A percentile compares a stretch with the other conserved stretches of the same genome.
phyloP scores from a whole-genome alignment of 1,139 yeast species.

The Scheffersomyces lignicola region DNA sequence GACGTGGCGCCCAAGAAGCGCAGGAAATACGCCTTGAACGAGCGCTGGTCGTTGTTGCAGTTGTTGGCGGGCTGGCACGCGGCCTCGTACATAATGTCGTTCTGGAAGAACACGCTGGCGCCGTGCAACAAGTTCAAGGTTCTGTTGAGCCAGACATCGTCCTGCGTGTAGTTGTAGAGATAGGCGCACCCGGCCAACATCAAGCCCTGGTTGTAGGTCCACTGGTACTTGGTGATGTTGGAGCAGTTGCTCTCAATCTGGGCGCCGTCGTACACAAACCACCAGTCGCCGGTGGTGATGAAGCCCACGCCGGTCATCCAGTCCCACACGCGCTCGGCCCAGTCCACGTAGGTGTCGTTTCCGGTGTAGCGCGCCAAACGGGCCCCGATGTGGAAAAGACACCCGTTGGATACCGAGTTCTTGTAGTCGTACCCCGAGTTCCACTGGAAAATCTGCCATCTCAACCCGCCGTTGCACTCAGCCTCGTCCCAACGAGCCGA shows the following conservation, averaged over 20 bases:
- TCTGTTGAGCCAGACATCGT: conserved; percentile 66
- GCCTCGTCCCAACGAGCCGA: conserved; percentile 78
- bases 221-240: conserved; percentile 56
- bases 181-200: conserved; percentile 81
- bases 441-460: conserved; percentile 98
- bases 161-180: conserved; percentile 71
- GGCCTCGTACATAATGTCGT: conserved; percentile 70
- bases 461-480: conserved; percentile 80
- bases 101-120: conserved; percentile 57
- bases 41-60: conserved; percentile 88
- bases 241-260: conserved; percentile 63
- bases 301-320: conserved; percentile 74
- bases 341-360: conserved; percentile 68
- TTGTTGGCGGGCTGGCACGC: conserved; percentile 65
- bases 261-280: conserved; percentile 80
- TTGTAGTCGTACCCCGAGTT: conserved; percentile 92
- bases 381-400: conserved; percentile 84
- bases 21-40: conserved; percentile 81
- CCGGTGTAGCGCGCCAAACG: conserved; percentile 83
- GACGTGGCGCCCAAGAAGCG: conserved; percentile 78
- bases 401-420: conserved; percentile 88
- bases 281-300: conserved; percentile 45
- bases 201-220: conserved; percentile 91
- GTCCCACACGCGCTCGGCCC: conserved; percentile 79
- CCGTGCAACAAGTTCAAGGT: conserved; percentile 53